Evolutionary conservation across 1,139 yeast species (phyloP).

Genomic region (Candida freyschussii): DNA sequence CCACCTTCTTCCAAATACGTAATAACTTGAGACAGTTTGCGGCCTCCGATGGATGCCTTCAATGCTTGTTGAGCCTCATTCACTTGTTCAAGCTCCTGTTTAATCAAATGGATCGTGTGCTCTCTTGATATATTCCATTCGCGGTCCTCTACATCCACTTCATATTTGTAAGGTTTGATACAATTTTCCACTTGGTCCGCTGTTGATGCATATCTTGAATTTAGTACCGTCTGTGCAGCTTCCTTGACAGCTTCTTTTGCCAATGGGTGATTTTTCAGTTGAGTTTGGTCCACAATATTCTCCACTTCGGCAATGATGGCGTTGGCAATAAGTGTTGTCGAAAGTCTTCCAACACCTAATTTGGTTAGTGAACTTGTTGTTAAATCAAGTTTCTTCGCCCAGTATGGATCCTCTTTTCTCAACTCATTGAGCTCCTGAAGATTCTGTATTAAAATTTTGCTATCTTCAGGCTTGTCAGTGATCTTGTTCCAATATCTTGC

Average conservation of each 20-base stretch:
- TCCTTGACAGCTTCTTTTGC: conserved; percentile 79
- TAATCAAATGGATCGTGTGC: conserved; percentile 65
- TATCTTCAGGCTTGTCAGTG: conserved; percentile 10
- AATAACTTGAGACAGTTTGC: conserved; percentile 79
- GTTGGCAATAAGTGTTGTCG: conserved; percentile 78
- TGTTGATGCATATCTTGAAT: conserved; percentile 78
- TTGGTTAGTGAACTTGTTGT: conserved; percentile 83
- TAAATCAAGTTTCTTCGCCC: conserved; percentile 85
- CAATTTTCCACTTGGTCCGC: conserved; percentile 99
- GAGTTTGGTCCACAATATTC: conserved; percentile 66
- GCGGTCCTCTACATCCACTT: conserved; percentile 90
- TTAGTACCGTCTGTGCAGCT: conserved; percentile 77
- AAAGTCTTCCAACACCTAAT: conserved; percentile 85
- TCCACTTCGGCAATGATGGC: conserved; percentile 76
- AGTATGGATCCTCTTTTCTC: conserved; percentile 66
- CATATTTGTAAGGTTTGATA: conserved; percentile 95
- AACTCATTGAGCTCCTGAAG: conserved; percentile 48
- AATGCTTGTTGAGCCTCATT: conserved; percentile 58
- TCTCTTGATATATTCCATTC: conserved; percentile 87
- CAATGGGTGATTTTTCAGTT: conserved; percentile 76
- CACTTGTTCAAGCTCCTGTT: conserved; percentile 85
- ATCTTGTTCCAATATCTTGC: conserved; percentile 79
- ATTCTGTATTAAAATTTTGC: conserved; percentile 33
- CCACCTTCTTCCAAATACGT: conserved; percentile 52
- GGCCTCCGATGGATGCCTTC: conserved; percentile 71